A percentile compares a stretch with the other conserved stretches of the same genome.
These are phyloP conservation scores for Yarrowia yakushimensis DNA, from an alignment of 805 yeast species.

Conservation along the genomic window DNA sequence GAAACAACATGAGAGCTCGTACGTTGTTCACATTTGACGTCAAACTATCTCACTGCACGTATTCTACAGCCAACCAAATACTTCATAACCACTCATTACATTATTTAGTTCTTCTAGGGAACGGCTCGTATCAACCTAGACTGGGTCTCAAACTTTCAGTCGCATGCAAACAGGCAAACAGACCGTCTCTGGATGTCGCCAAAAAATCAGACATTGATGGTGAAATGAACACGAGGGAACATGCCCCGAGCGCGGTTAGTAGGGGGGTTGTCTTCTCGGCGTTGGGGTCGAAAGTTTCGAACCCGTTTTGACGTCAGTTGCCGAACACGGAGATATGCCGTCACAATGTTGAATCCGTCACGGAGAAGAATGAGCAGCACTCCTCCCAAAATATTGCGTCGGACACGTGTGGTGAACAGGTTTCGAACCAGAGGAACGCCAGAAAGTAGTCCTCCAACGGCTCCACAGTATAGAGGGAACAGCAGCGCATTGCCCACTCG, in stretches of 20 bases:
- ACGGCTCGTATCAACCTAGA: conserved; percentile 6
- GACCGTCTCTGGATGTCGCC: conserved; percentile 10
- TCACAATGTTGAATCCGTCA: conserved; percentile 32
- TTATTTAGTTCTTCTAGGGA: neutral
- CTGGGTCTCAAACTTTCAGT: neutral
- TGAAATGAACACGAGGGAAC: conserved; percentile 22
- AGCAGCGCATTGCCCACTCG: conserved; percentile 10
- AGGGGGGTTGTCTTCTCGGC: conserved; percentile 19
- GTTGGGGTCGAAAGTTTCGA: conserved; percentile 22
- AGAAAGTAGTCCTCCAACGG: conserved; percentile 12
- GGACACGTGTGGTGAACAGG: conserved; percentile 11
- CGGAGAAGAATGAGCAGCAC: conserved; percentile 30
- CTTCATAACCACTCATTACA: neutral
- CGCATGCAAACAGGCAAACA: neutral
- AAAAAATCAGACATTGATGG: conserved; percentile 21
- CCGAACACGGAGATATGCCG: conserved; percentile 29
- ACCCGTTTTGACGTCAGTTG: conserved; percentile 21
- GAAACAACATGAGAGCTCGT: too few relatives aligned
- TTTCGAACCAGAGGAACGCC: conserved; percentile 7
- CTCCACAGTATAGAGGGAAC: conserved; percentile 16
- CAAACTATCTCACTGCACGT: neutral
- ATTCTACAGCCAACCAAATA: too few relatives aligned
- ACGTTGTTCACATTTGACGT: neutral
- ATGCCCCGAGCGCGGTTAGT: conserved; percentile 19
- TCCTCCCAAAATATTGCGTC: conserved; percentile 32